These are phyloP conservation scores for Prosopis cineraria DNA, from an alignment of 306 rosid species.

Conservation along the genomic window DNA sequence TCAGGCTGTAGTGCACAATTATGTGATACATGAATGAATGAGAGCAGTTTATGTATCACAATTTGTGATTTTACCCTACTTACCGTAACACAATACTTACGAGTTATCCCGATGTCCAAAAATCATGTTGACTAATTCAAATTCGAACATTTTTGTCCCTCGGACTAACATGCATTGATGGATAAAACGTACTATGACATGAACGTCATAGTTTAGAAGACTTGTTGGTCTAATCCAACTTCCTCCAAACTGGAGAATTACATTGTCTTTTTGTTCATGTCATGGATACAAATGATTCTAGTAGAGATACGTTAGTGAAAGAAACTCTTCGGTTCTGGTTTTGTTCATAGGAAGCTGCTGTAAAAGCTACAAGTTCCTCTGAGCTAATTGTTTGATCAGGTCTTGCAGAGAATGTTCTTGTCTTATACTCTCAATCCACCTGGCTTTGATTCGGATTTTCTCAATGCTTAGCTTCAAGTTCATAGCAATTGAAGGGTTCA, in stretches of 20 bases:
- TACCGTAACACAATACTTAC: neutral
- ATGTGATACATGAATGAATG: neutral
- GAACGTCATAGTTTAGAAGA: neutral
- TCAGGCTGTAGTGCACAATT: neutral
- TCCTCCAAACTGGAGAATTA: neutral
- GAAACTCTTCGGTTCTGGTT: neutral
- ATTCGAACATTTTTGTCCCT: neutral
- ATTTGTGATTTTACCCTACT: neutral
- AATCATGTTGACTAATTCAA: no score
- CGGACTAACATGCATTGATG: neutral
- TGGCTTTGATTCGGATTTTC: slow-evolving; percentile 61
- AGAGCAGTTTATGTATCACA: neutral
- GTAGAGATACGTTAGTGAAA: neutral
- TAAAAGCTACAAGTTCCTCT: slow-evolving; percentile 24
- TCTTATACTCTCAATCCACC: slow-evolving; percentile 55
- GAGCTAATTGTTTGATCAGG: slow-evolving; percentile 43
- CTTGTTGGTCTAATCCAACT: neutral
- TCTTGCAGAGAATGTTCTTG: slow-evolving; percentile 48
- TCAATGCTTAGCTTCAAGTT: slow-evolving; percentile 56
- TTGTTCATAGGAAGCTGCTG: slow-evolving; percentile 18
- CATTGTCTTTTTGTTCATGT: neutral
- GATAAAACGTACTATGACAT: neutral
- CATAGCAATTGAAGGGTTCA: slow-evolving; percentile 48
- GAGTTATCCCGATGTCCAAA: no score
- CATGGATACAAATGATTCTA: neutral